Evolutionary conservation across 2,329 filamentous ascomycete species (phyloP).

Genomic region (Aureobasidium pullulans): DNA sequence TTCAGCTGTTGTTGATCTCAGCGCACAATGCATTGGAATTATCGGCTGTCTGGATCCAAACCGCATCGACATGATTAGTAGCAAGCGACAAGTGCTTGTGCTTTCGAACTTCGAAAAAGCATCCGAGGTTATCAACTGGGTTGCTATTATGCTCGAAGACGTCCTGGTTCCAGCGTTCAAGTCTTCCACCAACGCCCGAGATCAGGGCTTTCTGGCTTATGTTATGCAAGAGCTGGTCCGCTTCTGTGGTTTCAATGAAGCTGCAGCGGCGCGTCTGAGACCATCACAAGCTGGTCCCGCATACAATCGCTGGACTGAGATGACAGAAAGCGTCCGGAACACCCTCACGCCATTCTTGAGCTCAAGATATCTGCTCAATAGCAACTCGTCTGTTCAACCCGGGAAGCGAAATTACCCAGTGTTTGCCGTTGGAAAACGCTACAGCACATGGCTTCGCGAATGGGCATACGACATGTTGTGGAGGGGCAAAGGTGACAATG

Average conservation of each 20-base stretch:
- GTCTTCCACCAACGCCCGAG: conserved; percentile 76
- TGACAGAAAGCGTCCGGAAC: conserved; percentile 71
- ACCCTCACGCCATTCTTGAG: conserved; percentile 81
- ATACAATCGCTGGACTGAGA: conserved; percentile 66
- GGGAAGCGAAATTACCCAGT: conserved; percentile 59
- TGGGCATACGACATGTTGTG: conserved; percentile 78
- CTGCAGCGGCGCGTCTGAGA: conserved; percentile 43
- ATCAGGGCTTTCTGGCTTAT: conserved; percentile 88
- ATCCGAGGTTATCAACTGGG: conserved; percentile 77
- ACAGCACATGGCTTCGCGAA: conserved; percentile 72
- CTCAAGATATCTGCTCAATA: conserved; percentile 70
- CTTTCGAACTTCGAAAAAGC: conserved; percentile 75
- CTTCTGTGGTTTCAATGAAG: conserved; percentile 63
- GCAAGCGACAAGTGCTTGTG: conserved; percentile 77
- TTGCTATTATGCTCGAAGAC: conserved; percentile 75
- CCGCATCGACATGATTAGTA: conserved; percentile 69
- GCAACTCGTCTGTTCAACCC: conserved; percentile 22
- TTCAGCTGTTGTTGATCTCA: conserved; percentile 61
- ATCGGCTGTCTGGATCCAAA: conserved; percentile 91
- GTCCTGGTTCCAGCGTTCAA: conserved; percentile 87
- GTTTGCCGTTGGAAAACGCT: conserved; percentile 60
- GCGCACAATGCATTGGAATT: conserved; percentile 75
- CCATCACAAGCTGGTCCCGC: conserved; percentile 52
- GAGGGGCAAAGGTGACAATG: conserved; percentile 66
- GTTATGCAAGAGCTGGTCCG: conserved; percentile 88